Conservation (phyloP, 768 basidiomycete genomes). For the Russula compacta region DNA sequence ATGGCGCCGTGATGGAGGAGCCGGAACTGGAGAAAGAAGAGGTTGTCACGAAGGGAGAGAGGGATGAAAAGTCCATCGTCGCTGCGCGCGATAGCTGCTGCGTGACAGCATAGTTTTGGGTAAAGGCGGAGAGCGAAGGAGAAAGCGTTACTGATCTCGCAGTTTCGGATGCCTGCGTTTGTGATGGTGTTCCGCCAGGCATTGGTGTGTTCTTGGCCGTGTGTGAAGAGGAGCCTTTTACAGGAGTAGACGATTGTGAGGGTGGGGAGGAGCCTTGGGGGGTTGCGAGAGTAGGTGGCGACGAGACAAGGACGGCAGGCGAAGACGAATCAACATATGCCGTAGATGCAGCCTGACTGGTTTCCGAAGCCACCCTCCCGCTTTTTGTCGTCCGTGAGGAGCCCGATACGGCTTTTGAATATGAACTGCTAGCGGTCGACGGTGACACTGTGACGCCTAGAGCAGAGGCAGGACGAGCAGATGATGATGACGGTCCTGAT, state of each 20-base stretch:
- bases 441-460: slow-evolving; percentile 17
- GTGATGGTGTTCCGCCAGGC: background rate
- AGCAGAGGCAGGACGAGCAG: slow-evolving; percentile 18
- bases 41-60: slow-evolving; percentile 12
- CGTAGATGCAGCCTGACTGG: background rate
- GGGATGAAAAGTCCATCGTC: slow-evolving; percentile 10
- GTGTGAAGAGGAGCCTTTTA: background rate
- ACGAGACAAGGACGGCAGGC: background rate
- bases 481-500: slow-evolving; percentile 24
- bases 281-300: background rate
- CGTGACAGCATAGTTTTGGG: background rate
- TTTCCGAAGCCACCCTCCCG: background rate
- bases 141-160: background rate
- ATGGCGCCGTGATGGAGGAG: slow-evolving; percentile 4
- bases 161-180: background rate
- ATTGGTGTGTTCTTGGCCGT: background rate
- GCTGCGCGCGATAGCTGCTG: slow-evolving; percentile 3
- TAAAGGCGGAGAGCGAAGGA: slow-evolving; percentile 12
- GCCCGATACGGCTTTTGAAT: background rate
- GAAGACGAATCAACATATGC: background rate
- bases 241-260: background rate
- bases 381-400: background rate
- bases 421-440: background rate
- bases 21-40: background rate
- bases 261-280: background rate